A percentile compares a stretch with the other conserved stretches of the same genome.
Evolutionary conservation across 768 basidiomycete species (phyloP).

Genomic region (Lentinula lateritia): DNA sequence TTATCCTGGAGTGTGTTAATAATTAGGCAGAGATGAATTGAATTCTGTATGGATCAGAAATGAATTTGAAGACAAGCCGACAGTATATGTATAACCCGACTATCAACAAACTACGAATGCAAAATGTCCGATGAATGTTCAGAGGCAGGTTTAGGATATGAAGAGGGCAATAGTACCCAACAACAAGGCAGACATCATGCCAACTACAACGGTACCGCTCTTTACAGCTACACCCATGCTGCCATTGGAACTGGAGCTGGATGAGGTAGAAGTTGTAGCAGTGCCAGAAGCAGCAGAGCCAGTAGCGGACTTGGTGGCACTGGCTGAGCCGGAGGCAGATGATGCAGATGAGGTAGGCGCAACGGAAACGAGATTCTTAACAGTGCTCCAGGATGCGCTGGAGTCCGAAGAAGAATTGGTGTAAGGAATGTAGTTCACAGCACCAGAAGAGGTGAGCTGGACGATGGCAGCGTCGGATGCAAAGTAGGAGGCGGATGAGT

Average conservation of each 20-base stretch:
- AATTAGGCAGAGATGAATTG: neutral
- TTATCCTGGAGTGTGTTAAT: too few relatives aligned
- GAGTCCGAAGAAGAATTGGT: slow-evolving; percentile 18
- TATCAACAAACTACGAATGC: neutral
- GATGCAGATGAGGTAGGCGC: slow-evolving; percentile 5
- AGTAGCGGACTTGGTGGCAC: neutral
- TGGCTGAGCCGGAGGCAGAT: neutral
- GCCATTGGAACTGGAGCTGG: neutral
- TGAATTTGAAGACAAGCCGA: neutral
- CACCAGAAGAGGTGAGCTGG: slow-evolving; percentile 59
- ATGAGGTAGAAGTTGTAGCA: neutral
- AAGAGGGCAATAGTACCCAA: slow-evolving; percentile 1
- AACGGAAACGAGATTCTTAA: slow-evolving; percentile 5
- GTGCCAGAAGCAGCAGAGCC: neutral
- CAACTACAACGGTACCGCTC: neutral
- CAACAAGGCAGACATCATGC: neutral
- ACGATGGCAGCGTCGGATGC: slow-evolving; percentile 57
- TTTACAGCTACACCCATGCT: neutral
- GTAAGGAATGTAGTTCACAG: slow-evolving; percentile 23
- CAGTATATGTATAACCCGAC: neutral
- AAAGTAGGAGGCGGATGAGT: slow-evolving; percentile 56
- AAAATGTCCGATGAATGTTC: neutral
- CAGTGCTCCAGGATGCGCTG: slow-evolving; percentile 11
- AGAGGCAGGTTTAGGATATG: neutral
- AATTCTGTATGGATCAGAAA: neutral